phyloP scores from a whole-genome alignment of 2,329 filamentous ascomycete genomes.

The Blastomyces gilchristii region DNA sequence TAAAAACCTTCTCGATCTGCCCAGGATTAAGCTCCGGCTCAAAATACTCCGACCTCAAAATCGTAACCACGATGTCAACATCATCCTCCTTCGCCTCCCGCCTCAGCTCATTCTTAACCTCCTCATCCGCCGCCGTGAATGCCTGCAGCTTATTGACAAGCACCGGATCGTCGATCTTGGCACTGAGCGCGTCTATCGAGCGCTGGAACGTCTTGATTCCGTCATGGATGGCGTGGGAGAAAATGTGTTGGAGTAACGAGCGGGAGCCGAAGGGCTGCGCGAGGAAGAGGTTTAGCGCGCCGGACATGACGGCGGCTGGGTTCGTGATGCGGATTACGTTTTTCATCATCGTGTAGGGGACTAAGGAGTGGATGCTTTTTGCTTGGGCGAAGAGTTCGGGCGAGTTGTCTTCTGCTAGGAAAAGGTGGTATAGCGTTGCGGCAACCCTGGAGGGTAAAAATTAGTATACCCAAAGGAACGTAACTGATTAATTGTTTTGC shows the following conservation, averaged over 20 bases:
- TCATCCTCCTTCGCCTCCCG: constrained; percentile 62
- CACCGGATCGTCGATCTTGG: constrained; percentile 69
- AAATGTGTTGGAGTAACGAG: constrained; percentile 87
- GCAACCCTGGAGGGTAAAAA: constrained; percentile 49
- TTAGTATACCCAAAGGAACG: not conserved
- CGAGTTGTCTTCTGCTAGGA: constrained; percentile 95
- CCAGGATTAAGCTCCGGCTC: constrained; percentile 58
- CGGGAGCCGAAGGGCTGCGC: constrained; percentile 87
- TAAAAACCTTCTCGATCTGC: constrained; percentile 78
- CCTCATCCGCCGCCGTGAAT: constrained; percentile 66
- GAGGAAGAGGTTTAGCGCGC: constrained; percentile 85
- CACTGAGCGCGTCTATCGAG: constrained; percentile 66
- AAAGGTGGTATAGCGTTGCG: constrained; percentile 91
- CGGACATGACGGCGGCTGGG: constrained; percentile 93
- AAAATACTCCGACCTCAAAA: constrained; percentile 69
- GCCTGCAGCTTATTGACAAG: constrained; percentile 71
- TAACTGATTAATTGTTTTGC: not conserved
- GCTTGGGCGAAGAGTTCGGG: constrained; percentile 91
- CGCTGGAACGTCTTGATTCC: constrained; percentile 79
- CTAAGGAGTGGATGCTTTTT: constrained; percentile 85
- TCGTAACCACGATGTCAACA: constrained; percentile 74
- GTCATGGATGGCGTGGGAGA: constrained; percentile 81
- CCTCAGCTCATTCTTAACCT: constrained; percentile 62
- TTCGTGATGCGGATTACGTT: constrained; percentile 96
- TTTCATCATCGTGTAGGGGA: constrained; percentile 88